Evolutionary conservation across 257 asterid genomes (phyloP).

Genomic region (Solanum medicagineum): DNA sequence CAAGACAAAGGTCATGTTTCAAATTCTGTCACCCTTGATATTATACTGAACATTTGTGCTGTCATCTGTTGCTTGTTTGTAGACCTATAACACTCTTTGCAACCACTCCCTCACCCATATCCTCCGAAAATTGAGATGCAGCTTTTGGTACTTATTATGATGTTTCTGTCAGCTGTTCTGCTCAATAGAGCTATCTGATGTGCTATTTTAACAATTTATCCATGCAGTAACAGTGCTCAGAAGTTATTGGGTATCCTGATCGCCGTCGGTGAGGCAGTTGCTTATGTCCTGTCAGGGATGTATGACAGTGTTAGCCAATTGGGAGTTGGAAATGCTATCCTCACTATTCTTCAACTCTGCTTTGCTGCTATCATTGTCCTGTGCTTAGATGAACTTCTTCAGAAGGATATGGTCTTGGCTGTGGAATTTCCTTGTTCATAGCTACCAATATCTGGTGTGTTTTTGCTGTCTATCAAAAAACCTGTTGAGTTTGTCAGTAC

Average conservation of each 20-base stretch:
- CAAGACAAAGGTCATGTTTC: background rate
- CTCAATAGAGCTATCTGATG: background rate
- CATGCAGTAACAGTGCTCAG: constrained; percentile 49
- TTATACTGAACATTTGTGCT: background rate
- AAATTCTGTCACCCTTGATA: background rate
- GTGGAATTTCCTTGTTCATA: constrained; percentile 54
- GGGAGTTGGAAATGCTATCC: constrained; percentile 63
- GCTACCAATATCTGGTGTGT: constrained; percentile 63
- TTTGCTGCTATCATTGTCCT: constrained; percentile 65
- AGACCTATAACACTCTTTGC: background rate
- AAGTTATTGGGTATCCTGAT: constrained; percentile 58
- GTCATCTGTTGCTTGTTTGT: background rate
- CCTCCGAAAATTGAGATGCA: background rate
- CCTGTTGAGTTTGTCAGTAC: background rate
- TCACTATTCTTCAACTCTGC: constrained; percentile 50
- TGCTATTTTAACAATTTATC: background rate
- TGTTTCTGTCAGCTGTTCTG: background rate
- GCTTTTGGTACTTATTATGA: background rate
- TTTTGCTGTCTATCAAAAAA: background rate
- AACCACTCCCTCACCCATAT: background rate
- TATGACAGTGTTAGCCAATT: constrained; percentile 59
- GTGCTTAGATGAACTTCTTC: constrained; percentile 61
- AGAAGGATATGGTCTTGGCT: constrained; percentile 61
- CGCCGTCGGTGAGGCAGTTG: constrained; percentile 64
- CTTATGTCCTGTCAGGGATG: constrained; percentile 65